phyloP scores from a whole-genome alignment of 2,329 filamentous ascomycete genomes.

The Cordyceps javanica region DNA sequence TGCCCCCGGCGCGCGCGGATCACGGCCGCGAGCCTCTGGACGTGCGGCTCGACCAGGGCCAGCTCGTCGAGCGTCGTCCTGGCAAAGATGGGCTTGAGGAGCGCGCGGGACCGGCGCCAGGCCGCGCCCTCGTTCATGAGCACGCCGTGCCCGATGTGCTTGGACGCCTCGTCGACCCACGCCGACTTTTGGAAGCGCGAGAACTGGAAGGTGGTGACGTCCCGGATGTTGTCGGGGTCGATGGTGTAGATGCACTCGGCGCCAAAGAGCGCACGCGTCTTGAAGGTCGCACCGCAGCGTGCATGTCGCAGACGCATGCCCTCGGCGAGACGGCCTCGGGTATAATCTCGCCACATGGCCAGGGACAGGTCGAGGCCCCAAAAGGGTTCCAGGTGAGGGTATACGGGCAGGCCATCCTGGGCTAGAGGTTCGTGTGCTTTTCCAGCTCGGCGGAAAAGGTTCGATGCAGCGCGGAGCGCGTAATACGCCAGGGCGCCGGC shows the following conservation, averaged over 20 bases:
- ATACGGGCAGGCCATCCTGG: background rate
- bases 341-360: conserved; percentile 8
- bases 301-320: conserved; percentile 3
- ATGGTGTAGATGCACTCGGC: conserved; percentile 11
- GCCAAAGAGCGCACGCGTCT: conserved; percentile 2
- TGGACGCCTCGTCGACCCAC: conserved; percentile 10
- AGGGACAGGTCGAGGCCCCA: conserved; percentile 9
- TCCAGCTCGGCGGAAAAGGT: background rate
- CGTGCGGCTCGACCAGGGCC: conserved; percentile 4
- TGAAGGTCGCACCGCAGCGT: background rate
- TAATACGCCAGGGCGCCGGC: background rate
- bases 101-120: conserved; percentile 1
- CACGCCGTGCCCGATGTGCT: conserved; percentile 10
- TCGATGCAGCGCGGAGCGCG: background rate
- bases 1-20: background rate
- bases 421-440: background rate
- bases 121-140: conserved; percentile 9
- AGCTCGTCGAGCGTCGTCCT: conserved; percentile 7
- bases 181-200: conserved; percentile 6
- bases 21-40: background rate
- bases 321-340: conserved; percentile 2
- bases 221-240: conserved; percentile 8
- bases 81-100: conserved; percentile 6
- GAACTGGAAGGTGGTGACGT: conserved; percentile 7
- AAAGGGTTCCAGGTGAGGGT: background rate